Conservation (phyloP, 225 moss, liverwort and hornwort genomes). For the Sphagnum contortum region DNA sequence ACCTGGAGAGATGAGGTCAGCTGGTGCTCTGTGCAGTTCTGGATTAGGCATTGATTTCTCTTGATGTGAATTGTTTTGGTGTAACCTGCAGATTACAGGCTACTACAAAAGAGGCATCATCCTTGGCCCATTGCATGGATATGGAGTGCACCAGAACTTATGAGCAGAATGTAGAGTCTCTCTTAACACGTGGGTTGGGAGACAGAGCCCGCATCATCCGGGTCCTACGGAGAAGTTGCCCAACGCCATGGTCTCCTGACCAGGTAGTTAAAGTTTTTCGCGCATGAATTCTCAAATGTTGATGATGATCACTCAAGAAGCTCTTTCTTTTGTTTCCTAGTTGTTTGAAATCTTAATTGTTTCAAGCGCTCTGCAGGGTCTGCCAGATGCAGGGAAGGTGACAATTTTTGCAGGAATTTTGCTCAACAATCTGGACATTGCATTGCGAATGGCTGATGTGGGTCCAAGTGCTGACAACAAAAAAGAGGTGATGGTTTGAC, state of each 20-base stretch:
- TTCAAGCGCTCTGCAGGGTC: slow-evolving; percentile 15
- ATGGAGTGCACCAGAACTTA: slow-evolving; percentile 48
- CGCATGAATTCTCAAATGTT: no score
- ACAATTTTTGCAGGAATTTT: slow-evolving; percentile 57
- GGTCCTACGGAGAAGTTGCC: slow-evolving; percentile 48
- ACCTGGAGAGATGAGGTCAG: no score
- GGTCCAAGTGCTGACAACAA: slow-evolving; percentile 88
- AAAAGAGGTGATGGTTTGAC: slow-evolving; percentile 45
- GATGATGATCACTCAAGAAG: no score
- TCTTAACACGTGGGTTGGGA: slow-evolving; percentile 46
- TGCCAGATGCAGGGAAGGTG: slow-evolving; percentile 26
- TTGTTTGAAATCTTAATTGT: no score
- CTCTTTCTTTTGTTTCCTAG: no score
- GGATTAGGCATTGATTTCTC: no score
- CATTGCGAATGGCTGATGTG: slow-evolving; percentile 83
- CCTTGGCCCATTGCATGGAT: slow-evolving; percentile 26
- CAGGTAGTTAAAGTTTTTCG: not conserved
- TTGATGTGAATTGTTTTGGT: no score
- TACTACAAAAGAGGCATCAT: no score
- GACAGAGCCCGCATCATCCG: slow-evolving; percentile 66
- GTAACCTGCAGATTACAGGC: no score
- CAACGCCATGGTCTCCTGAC: slow-evolving; percentile 40
- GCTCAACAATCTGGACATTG: slow-evolving; percentile 49
- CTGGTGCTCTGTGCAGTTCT: no score
- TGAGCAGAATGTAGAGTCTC: slow-evolving; percentile 53